These are phyloP conservation scores for Gymnopilus junonius DNA, from an alignment of 768 basidiomycete genomes.

Conservation along the genomic window DNA sequence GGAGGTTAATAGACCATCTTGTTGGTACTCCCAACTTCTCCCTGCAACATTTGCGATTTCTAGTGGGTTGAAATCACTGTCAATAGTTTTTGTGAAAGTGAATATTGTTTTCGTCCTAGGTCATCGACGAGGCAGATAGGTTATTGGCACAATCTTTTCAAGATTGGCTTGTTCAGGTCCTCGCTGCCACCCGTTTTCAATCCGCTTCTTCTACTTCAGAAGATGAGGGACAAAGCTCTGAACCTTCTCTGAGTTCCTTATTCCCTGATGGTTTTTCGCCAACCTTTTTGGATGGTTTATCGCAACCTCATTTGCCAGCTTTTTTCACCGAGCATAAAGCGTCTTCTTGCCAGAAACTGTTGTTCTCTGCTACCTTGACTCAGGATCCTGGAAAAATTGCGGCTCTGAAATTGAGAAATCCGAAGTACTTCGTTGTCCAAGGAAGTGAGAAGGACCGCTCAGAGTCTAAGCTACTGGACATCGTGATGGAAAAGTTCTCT, in stretches of 20 bases:
- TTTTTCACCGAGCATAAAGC: conserved; percentile 62
- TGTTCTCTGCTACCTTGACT: conserved; percentile 96
- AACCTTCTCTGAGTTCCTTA: conserved; percentile 22
- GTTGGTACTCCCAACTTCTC: conserved; percentile 88
- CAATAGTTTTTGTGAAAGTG: neutral
- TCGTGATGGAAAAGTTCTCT: conserved; percentile 76
- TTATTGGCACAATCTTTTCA: conserved; percentile 95
- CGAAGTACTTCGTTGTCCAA: conserved; percentile 90
- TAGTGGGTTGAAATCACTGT: conserved; percentile 54
- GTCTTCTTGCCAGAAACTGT: conserved; percentile 87
- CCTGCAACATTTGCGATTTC: conserved; percentile 92
- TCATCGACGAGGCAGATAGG: conserved; percentile 98
- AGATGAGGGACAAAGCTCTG: neutral
- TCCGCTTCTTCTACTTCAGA: conserved; percentile 2
- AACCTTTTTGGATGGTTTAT: conserved; percentile 50
- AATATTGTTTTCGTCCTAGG: conserved; percentile 44
- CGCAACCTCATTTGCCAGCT: conserved; percentile 43
- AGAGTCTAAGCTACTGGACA: conserved; percentile 46
- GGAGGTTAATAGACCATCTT: conserved; percentile 92
- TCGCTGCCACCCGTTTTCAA: conserved; percentile 64
- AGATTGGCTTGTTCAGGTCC: conserved; percentile 88
- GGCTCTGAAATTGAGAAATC: conserved; percentile 73
- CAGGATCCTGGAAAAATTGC: conserved; percentile 93
- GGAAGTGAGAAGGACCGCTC: conserved; percentile 41
- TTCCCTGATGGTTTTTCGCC: conserved; percentile 45